Percentiles rank a stretch among this genome's conserved stretches.
Evolutionary conservation across 768 basidiomycete genomes (phyloP).

Genomic region (Termitomyces eurrhizus): DNA sequence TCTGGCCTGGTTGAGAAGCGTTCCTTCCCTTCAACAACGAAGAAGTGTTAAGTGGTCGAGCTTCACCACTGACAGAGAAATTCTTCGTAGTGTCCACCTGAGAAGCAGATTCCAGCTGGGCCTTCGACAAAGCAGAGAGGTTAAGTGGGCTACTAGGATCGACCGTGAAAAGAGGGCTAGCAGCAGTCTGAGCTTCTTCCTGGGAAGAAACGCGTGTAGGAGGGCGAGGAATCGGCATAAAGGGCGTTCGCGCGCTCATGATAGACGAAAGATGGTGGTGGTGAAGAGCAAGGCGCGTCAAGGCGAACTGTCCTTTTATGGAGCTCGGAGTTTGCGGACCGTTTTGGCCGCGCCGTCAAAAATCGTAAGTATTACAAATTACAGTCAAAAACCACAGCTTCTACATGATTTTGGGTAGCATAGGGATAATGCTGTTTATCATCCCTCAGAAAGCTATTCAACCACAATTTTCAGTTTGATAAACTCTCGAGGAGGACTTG

Average conservation of each 20-base stretch:
- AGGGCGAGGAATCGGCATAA: constrained; percentile 11
- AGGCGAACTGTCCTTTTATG: background rate
- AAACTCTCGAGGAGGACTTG: background rate
- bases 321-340: constrained; percentile 3
- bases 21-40: constrained; percentile 12
- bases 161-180: background rate
- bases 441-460: background rate
- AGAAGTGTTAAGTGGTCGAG: constrained; percentile 14
- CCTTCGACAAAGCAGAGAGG: background rate
- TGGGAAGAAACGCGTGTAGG: background rate
- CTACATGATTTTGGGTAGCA: background rate
- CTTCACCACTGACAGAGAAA: background rate
- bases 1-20: background rate
- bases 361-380: background rate
- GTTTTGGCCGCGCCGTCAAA: background rate
- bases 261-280: background rate
- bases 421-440: background rate
- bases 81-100: background rate
- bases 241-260: constrained; percentile 20
- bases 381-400: background rate
- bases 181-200: background rate
- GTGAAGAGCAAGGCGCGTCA: constrained; percentile 4
- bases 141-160: constrained; percentile 3
- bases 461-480: background rate
- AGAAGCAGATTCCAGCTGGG: background rate